Conservation (phyloP, 2,329 filamentous ascomycete genomes). For the Simplicillium sp. region DNA sequence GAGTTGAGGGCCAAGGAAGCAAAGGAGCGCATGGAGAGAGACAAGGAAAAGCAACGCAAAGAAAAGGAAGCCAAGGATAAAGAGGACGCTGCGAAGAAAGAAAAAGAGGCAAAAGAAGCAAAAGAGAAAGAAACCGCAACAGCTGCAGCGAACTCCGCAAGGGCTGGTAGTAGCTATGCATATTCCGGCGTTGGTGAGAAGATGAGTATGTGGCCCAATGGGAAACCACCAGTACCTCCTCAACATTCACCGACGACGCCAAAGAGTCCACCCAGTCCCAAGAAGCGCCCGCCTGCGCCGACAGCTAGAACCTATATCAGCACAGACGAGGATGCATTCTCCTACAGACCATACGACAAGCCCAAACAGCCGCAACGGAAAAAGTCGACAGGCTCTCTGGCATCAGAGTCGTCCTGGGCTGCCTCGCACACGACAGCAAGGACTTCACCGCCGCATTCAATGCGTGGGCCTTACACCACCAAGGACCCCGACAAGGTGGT, state of each 20-base stretch:
- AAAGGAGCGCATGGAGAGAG: constrained; percentile 32
- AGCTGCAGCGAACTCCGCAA: constrained; percentile 9
- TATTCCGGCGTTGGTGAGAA: constrained; percentile 58
- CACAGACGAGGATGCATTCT: constrained; percentile 58
- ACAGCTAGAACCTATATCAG: constrained; percentile 50
- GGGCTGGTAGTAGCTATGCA: constrained; percentile 47
- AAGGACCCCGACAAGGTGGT: constrained; percentile 94
- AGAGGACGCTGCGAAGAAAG: constrained; percentile 16
- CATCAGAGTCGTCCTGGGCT: constrained; percentile 81
- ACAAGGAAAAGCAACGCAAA: constrained; percentile 28
- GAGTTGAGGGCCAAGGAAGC: constrained; percentile 49
- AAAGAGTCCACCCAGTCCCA: constrained; percentile 18
- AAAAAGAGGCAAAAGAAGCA: constrained; percentile 19
- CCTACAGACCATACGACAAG: constrained; percentile 69
- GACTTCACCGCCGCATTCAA: constrained; percentile 74
- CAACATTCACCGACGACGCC: constrained; percentile 17
- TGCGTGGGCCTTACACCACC: constrained; percentile 71
- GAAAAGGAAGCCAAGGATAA: constrained; percentile 27
- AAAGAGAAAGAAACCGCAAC: constrained; percentile 15
- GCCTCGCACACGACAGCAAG: constrained; percentile 74
- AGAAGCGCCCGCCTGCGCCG: constrained; percentile 31
- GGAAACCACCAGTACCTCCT: constrained; percentile 33
- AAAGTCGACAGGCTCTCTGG: constrained; percentile 59
- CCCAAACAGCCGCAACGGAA: constrained; percentile 48
- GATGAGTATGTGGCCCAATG: constrained; percentile 61